Evolutionary conservation across 441 rosid genomes (phyloP), one percentile per base, ranked within the genome.

Genomic region (Kokia cookei): DNA sequence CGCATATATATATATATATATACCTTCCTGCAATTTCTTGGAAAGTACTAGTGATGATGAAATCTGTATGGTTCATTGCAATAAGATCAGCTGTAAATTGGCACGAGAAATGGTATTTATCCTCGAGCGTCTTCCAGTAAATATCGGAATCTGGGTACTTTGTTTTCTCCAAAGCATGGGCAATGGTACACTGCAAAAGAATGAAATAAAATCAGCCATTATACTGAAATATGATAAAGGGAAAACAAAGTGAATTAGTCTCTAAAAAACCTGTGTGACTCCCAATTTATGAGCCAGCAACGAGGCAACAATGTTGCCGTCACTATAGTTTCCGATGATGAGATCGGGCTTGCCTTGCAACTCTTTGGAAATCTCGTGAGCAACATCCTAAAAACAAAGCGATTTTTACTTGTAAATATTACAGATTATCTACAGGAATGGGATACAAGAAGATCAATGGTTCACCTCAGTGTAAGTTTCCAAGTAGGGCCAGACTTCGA

Each of bases 21-120:
- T 53, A 94, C 98, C 97, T 92, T 88, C 98, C 98, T 73, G 98
- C 98, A 76, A 94, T 94, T 76, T 94, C 97, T 77, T 94, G 98
- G 89, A 86, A 93, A 53, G 97, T 94, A 78, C 98, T 92, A 75
- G 98, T 94, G 91, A 94, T 94, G 75, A 94, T 94, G 84, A 94
- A 94, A 78, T 94, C 97, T 3, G 98, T 89, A 65, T 92, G 97
- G 84, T 94, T 94, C 98, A 92, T 94, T 57, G 98, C 98, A 6
- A 91, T 74, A 24, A 94, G 90, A 88, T 94, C 97, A 11, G 98
- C 98, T 0, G 98, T 94, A 60, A 94, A 94, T 83, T 94, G 97
- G 86, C 95, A 87, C 1, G 98, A 91, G 83, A 94, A 94, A 76
- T 94, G 98, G 85, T 94, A 92, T 84, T 94, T 94, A 9, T 92